A percentile compares a stretch with the other conserved stretches of the same genome.
These are phyloP conservation scores for Xylariaceae sp. DNA, from an alignment of 2,329 filamentous ascomycete genomes.

Conservation along the genomic window DNA sequence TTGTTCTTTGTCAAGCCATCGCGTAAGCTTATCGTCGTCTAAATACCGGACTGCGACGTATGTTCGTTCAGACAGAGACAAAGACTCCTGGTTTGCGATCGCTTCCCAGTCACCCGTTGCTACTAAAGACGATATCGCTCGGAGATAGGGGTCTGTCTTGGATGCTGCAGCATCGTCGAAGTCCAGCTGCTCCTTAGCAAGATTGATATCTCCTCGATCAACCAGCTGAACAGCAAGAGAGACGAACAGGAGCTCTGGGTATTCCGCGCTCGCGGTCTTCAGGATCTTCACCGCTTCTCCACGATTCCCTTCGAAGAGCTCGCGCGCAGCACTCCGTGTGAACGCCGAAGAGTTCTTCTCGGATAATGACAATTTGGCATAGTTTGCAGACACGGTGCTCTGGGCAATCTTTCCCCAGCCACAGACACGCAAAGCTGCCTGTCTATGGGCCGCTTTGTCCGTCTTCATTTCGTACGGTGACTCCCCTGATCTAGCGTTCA, in stretches of 20 bases:
- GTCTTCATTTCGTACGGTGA: constrained; percentile 64
- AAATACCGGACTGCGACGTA: constrained; percentile 70
- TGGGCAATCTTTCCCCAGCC: constrained; percentile 61
- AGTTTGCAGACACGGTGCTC: constrained; percentile 42
- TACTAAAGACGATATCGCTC: constrained; percentile 75
- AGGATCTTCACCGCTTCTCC: constrained; percentile 68
- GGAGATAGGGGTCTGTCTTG: constrained; percentile 73
- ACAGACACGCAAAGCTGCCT: constrained; percentile 73
- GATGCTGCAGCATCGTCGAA: constrained; percentile 59
- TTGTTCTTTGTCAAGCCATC: constrained; percentile 67
- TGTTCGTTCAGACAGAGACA: constrained; percentile 72
- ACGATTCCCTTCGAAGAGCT: constrained; percentile 70
- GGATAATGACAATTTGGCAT: constrained; percentile 41
- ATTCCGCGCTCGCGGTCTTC: constrained; percentile 61
- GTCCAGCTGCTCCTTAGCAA: constrained; percentile 51
- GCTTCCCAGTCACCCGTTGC: constrained; percentile 73
- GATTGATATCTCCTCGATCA: constrained; percentile 45
- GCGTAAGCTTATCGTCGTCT: constrained; percentile 58
- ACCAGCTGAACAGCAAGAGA: constrained; percentile 65
- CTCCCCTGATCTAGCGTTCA: constrained; percentile 62
- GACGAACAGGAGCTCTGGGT: constrained; percentile 66
- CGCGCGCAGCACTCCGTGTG: constrained; percentile 74
- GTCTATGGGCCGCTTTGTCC: constrained; percentile 65
- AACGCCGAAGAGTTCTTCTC: constrained; percentile 55
- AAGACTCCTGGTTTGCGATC: constrained; percentile 69